These are phyloP conservation scores for Podila epigama DNA, from an alignment of 192 early-diverging fungal species.

Conservation along the genomic window DNA sequence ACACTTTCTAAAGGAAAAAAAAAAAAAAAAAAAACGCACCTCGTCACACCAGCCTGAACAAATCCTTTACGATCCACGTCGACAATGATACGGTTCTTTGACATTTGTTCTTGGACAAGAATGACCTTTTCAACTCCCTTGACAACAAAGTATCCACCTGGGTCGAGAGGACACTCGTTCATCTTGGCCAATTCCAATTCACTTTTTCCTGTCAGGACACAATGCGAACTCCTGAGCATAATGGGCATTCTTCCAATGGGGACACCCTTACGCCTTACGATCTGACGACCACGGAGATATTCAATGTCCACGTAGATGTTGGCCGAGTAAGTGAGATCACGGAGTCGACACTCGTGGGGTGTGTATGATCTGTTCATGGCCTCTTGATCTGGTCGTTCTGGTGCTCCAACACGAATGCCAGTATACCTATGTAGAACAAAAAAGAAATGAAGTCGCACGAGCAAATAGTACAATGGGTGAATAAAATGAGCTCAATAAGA, in stretches of 20 bases:
- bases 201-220: conserved; percentile 77
- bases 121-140: conserved; percentile 97
- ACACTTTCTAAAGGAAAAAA: neutral
- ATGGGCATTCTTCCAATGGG: conserved; percentile 95
- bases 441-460: neutral
- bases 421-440: conserved; percentile 66
- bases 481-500: neutral
- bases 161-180: conserved; percentile 96
- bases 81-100: conserved; percentile 98
- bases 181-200: conserved; percentile 86
- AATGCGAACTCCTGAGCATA: conserved; percentile 91
- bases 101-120: conserved; percentile 97
- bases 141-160: conserved; percentile 97
- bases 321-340: conserved; percentile 95
- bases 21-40: conserved; percentile 38
- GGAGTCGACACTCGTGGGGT: conserved; percentile 95
- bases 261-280: conserved; percentile 82
- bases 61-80: conserved; percentile 83
- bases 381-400: conserved; percentile 79
- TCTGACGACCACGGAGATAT: conserved; percentile 84
- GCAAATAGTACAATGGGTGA: neutral
- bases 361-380: conserved; percentile 78
- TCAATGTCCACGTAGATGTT: conserved; percentile 93
- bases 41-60: conserved; percentile 86
- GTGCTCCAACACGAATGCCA: conserved; percentile 85